Evolutionary conservation across 768 basidiomycete species (phyloP).

Genomic region (Pleurotus eryngii): DNA sequence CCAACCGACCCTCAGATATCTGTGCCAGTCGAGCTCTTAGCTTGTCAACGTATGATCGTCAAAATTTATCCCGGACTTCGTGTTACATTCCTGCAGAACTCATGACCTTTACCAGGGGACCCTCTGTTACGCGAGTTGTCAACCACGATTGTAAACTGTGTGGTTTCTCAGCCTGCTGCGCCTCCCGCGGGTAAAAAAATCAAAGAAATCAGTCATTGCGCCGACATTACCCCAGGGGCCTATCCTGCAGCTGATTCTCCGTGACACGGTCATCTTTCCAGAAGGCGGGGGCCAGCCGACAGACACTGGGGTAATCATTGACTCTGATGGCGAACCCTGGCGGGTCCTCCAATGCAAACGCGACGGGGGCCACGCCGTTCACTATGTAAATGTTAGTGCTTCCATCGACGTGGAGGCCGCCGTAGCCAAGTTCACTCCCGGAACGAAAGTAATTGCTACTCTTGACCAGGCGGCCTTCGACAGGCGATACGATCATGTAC

Average conservation of each 20-base stretch:
- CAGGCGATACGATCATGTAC: constrained; percentile 71
- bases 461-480: constrained; percentile 59
- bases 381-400: constrained; percentile 52
- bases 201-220: constrained; percentile 52
- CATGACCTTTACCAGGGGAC: constrained; percentile 45
- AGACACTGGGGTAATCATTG: constrained; percentile 60
- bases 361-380: constrained; percentile 70
- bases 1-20: constrained; percentile 47
- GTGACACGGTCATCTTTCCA: constrained; percentile 79
- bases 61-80: constrained; percentile 1
- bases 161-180: constrained; percentile 41
- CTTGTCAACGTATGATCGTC: constrained; percentile 63
- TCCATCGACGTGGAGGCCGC: constrained; percentile 38
- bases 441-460: constrained; percentile 48
- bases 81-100: constrained; percentile 6
- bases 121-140: constrained; percentile 59
- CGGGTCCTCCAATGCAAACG: constrained; percentile 65
- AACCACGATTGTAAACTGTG: constrained; percentile 53
- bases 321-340: constrained; percentile 44
- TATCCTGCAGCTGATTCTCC: constrained; percentile 62
- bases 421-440: constrained; percentile 42
- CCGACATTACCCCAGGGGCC: constrained; percentile 41
- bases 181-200: constrained; percentile 43
- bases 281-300: constrained; percentile 82
- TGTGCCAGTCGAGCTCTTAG: constrained; percentile 73